Base-by-base conservation (phyloP, 1,284 basidiomycete genomes). In the Cryptococcus sp. region DNA sequence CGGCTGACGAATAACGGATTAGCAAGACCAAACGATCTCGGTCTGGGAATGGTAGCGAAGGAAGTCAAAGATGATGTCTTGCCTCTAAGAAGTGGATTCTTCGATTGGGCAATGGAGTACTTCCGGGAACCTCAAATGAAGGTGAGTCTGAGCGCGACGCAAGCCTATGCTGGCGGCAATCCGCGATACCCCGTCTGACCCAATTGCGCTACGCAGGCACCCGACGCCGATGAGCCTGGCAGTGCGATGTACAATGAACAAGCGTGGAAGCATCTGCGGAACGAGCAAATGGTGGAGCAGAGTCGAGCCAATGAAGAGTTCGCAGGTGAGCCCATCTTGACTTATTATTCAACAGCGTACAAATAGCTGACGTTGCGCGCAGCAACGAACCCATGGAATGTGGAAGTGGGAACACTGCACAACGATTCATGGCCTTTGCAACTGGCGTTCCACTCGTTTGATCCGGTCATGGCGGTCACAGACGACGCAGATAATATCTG, bases 121-220 rank as follows among this genome's bases (percentile, higher is more conserved):
- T 99, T 97, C 81, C 93, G 91, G 63, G 94, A 98, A 78, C 93
- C 95, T 4, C 95, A 96, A 78, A 96, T 97, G 93, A 88, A 91
- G 81, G 91, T 93, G 69, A 68, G 87, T 80, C 17, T 7, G 30
- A 8, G 30, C 25, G 25, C 25, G 25, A 25, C 25, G 30, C 30
- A 35, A 13, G 30, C 30, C 30, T 5, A 35, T 13, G 30, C 30
- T 5, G 30, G 13, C 13, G 30, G 30, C 8, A 4, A 17, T 30
- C 27, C 23, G 19, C 3, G 30, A 8, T 41, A n/a, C 35, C 30
- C n/a, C 19, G 7, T 50, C 49, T 55, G 52, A 55, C 2, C 19
- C 25, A 38, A 48, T 56, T 46, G 55, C 54, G 16, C n/a, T 60
- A 49, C 61, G 25, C 64, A 93, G 90, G 89, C 93, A 84, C 86